These are phyloP conservation scores for Colletotrichum karsti DNA, from an alignment of 2,329 filamentous ascomycete species.

Conservation along the genomic window DNA sequence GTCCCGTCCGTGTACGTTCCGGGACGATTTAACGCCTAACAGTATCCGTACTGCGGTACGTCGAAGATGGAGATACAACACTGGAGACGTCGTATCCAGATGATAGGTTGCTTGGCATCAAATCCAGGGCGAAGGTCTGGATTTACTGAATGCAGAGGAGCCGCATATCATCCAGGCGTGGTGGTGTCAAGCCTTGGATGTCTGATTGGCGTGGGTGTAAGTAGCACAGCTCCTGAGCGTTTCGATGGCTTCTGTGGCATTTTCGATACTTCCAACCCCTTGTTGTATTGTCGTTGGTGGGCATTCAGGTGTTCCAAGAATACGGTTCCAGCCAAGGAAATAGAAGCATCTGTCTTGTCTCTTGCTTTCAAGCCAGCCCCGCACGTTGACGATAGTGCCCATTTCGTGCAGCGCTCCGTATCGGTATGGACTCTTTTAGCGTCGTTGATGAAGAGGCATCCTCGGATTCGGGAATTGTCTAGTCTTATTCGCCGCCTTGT, in stretches of 20 bases:
- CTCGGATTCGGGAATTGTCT: background rate
- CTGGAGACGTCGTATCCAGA: background rate
- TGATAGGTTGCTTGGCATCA: background rate
- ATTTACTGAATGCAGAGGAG: no score
- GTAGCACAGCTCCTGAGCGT: background rate
- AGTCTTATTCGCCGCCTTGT: no score
- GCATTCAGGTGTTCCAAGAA: background rate
- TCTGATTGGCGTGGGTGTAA: background rate
- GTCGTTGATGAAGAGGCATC: background rate
- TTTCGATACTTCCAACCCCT: no score
- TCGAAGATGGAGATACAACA: background rate
- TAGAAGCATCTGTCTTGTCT: background rate
- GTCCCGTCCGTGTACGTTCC: conserved; percentile 1
- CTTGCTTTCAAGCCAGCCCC: no score
- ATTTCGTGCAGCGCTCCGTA: no score
- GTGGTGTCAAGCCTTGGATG: background rate
- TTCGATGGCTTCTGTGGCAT: no score
- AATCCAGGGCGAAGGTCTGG: no score
- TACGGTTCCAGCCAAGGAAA: background rate
- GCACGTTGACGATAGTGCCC: no score
- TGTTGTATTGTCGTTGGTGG: background rate
- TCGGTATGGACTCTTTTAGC: no score
- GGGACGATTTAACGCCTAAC: conserved; percentile 1
- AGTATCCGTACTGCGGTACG: no score
- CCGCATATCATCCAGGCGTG: background rate